Percentiles rank a stretch among this genome's conserved stretches.
These are phyloP conservation scores for Xylaria cubensis DNA, from an alignment of 495 filamentous ascomycete genomes.

Conservation along the genomic window DNA sequence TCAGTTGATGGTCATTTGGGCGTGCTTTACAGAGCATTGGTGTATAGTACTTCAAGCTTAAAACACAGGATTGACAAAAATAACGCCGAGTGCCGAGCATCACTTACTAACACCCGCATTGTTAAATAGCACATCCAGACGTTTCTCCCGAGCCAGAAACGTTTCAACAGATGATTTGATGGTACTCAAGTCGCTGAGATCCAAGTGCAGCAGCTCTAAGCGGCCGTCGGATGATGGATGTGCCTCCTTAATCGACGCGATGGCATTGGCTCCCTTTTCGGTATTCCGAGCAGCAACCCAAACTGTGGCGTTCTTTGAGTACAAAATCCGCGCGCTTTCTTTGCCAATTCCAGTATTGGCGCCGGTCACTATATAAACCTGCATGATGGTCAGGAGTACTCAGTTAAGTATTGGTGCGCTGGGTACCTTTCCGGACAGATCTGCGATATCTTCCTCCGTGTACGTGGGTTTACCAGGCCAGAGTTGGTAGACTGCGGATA, in stretches of 20 bases:
- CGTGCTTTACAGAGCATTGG: constrained; percentile 17
- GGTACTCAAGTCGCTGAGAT: constrained; percentile 38
- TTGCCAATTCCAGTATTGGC: constrained; percentile 56
- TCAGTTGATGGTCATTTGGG: neutral
- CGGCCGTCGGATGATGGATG: constrained; percentile 37
- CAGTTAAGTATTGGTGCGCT: neutral
- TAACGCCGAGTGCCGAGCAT: neutral
- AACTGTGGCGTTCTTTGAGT: constrained; percentile 54
- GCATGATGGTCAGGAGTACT: neutral
- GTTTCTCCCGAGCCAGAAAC: constrained; percentile 35
- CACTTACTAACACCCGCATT: constrained; percentile 50
- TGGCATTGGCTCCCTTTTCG: constrained; percentile 41
- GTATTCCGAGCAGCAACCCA: constrained; percentile 60
- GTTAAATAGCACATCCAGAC: constrained; percentile 42
- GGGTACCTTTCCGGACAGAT: constrained; percentile 33
- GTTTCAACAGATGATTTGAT: constrained; percentile 34
- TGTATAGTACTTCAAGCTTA: constrained; percentile 25
- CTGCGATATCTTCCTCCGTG: constrained; percentile 41
- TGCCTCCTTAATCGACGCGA: constrained; percentile 35
- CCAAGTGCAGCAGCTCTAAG: constrained; percentile 39
- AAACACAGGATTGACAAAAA: constrained; percentile 25
- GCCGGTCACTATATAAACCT: constrained; percentile 59
- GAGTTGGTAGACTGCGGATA: constrained; percentile 30
- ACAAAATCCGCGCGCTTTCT: constrained; percentile 55
- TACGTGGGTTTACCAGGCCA: constrained; percentile 38